phyloP scores from a whole-genome alignment of 495 filamentous ascomycete species.

The Lasiosphaeris hirsuta region DNA sequence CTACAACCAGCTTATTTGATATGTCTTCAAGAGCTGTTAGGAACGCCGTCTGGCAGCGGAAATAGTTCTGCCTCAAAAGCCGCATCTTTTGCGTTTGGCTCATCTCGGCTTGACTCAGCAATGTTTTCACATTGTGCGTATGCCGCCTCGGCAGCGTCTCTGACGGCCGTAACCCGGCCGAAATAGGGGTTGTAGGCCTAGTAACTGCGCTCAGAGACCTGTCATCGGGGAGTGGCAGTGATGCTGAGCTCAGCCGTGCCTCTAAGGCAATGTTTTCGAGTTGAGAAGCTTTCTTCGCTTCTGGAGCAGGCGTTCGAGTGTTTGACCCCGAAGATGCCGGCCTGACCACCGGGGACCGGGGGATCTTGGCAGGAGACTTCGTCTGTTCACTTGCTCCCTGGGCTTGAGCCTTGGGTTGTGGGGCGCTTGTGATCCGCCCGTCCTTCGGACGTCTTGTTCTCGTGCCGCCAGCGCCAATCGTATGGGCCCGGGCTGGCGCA shows the following conservation, averaged over 20 bases:
- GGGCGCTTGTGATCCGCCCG: slow-evolving; percentile 36
- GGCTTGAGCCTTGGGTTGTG: slow-evolving; percentile 29
- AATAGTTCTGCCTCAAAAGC: slow-evolving; percentile 68
- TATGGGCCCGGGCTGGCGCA: slow-evolving; percentile 58
- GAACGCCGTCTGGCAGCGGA: slow-evolving; percentile 69
- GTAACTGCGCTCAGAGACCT: slow-evolving; percentile 42
- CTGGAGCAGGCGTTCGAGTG: slow-evolving; percentile 14
- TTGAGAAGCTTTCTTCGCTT: slow-evolving; percentile 26
- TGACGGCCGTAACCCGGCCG: slow-evolving; percentile 49
- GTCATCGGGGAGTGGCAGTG: slow-evolving; percentile 58
- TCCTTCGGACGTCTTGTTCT: slow-evolving; percentile 47
- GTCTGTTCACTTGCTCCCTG: slow-evolving; percentile 9
- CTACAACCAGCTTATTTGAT: slow-evolving; percentile 68
- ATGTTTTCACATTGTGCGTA: slow-evolving; percentile 45
- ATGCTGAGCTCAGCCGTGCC: slow-evolving; percentile 60
- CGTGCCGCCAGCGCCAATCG: slow-evolving; percentile 48
- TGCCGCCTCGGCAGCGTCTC: slow-evolving; percentile 46
- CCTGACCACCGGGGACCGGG: slow-evolving; percentile 17
- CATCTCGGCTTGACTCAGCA: slow-evolving; percentile 53
- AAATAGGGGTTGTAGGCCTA: slow-evolving; percentile 48
- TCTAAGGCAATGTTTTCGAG: slow-evolving; percentile 46
- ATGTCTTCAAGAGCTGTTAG: slow-evolving; percentile 70
- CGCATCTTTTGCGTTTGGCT: slow-evolving; percentile 55
- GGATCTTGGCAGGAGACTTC: slow-evolving; percentile 14
- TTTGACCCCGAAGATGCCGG: slow-evolving; percentile 15